Base-by-base conservation (phyloP, 768 basidiomycete species). In the Mycena metata region DNA sequence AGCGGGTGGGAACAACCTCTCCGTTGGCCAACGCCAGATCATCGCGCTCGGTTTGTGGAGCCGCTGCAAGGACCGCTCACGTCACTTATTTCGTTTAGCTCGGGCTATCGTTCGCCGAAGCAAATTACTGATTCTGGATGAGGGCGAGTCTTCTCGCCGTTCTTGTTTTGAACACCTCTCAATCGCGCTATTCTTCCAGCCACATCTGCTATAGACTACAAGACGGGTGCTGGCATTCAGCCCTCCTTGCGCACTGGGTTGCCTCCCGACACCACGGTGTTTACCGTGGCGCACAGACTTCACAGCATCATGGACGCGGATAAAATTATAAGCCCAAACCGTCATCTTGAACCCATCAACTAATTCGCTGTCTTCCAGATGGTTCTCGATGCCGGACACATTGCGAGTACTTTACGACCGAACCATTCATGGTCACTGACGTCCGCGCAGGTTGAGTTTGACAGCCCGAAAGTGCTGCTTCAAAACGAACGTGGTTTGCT, bases 161-260 rank as follows among this genome's bases (percentile, higher is more conserved):
- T 13, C 41, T 19, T 19, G 46, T 1, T 21, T 72, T 11, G 17
- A 52, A 35, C 6, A 51, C 5, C 1, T 36, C 2, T 49, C 68
- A 10, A 72, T 72, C 50, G 19, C 11, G 30, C 67, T n/a, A 66
- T 67, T 49, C 64, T 54, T 49, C 64, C 57, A 71, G 69, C 64
- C 17, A 66, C 64, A 15, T 67, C 60, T n/a, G 66, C 66, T 42
- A 67, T 67, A 21, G 74, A 75, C 46, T 72, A 75, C 61, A 73
- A 75, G 49, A 85, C 84, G 2, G 84, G 85, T 71, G 64, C 76
- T 4, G 72, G 80, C 35, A 84, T 86, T 66, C 85, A 86, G 70
- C 66, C 74, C 35, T 78, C 81, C 5, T 80, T 85, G 60, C 73
- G 83, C 23, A 72, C 73, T 49, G 77, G 77, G 60, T 70, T 80